phyloP scores from a whole-genome alignment of 1,284 basidiomycete genomes.

The Puccinia polysora region DNA sequence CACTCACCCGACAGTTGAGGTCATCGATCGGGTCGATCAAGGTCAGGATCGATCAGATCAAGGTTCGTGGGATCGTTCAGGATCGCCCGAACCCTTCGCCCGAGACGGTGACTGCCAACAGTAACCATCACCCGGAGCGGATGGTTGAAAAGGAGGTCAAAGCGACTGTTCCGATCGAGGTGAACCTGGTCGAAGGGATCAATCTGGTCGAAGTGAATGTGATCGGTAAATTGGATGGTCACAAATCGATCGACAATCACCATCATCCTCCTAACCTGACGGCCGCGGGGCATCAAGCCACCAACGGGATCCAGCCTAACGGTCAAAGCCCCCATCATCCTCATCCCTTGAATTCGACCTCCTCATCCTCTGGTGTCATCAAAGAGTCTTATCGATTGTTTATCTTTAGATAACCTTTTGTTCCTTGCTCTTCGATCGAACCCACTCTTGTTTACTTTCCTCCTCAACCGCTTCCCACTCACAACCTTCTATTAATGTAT shows the following conservation, averaged over 20 bases:
- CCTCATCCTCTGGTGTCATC: not conserved
- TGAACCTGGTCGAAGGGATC: constrained; percentile 46
- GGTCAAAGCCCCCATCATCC: not conserved
- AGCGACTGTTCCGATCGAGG: constrained; percentile 43
- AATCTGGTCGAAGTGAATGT: constrained; percentile 7
- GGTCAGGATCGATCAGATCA: constrained; percentile 10
- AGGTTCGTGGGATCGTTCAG: not conserved
- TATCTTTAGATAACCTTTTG: constrained; percentile 3
- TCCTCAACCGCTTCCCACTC: not conserved
- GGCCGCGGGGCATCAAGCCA: not conserved
- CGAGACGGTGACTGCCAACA: not conserved
- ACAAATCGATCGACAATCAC: no score
- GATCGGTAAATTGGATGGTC: constrained; percentile 44
- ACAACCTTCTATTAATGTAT: not conserved
- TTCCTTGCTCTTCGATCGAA: not conserved
- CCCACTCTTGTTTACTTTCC: not conserved
- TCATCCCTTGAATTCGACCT: not conserved
- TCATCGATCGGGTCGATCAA: constrained; percentile 13
- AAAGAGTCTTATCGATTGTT: constrained; percentile 10
- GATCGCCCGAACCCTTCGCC: not conserved
- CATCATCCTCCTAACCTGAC: no score
- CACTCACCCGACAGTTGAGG: not conserved
- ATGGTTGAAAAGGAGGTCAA: constrained; percentile 6
- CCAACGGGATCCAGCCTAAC: not conserved
- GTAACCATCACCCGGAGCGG: constrained; percentile 39